Evolutionary conservation across 768 basidiomycete genomes (phyloP).

Genomic region (Leccinum aurantiacum): DNA sequence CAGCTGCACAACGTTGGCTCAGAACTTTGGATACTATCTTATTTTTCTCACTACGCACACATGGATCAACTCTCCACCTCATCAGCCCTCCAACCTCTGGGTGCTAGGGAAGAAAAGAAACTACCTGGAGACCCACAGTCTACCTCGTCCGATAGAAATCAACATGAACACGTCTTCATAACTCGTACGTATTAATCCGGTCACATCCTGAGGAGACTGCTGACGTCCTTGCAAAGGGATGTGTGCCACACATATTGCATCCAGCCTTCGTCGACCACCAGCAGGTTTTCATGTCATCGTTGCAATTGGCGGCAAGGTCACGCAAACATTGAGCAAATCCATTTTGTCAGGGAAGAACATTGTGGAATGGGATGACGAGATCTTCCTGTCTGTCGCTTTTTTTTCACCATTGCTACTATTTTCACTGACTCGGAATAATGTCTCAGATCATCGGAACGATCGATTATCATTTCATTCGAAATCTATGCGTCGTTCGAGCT

Average conservation of each 20-base stretch:
- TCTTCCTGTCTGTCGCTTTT: not conserved
- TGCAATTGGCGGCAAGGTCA: not conserved
- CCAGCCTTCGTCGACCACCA: not conserved
- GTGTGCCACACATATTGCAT: not conserved
- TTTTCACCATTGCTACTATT: not conserved
- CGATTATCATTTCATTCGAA: not conserved
- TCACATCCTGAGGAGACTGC: too few species aligned
- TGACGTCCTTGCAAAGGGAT: not conserved
- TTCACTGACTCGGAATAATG: not conserved
- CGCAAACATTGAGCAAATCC: not conserved
- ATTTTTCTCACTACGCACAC: too few species aligned
- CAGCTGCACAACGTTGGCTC: too few species aligned
- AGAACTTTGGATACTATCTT: too few species aligned
- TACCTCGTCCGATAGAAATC: too few species aligned
- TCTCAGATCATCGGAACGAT: not conserved
- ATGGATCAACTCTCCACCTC: too few species aligned
- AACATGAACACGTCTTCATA: too few species aligned
- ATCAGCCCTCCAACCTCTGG: too few species aligned
- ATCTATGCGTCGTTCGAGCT: not conserved
- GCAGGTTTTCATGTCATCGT: not conserved
- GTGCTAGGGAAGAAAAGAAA: too few species aligned
- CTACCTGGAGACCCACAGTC: too few species aligned
- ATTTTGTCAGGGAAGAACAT: not conserved
- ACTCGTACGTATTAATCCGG: too few species aligned
- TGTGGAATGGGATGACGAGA: not conserved